Percentiles rank a stretch among this genome's conserved stretches.
Conservation (phyloP, 257 asterid species). For the Petrea volubilis region DNA sequence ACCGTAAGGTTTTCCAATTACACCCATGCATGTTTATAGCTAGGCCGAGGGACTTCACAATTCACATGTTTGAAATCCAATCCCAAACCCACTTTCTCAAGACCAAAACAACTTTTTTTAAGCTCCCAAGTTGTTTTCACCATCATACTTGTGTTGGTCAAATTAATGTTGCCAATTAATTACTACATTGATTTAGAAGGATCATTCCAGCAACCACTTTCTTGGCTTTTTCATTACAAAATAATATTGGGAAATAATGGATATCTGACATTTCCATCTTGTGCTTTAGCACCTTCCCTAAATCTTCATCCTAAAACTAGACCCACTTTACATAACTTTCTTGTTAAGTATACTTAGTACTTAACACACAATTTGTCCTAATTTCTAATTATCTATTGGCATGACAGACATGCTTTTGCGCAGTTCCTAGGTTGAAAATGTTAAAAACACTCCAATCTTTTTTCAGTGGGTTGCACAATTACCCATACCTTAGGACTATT, state of each 20-base stretch:
- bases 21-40: not conserved
- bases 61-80: not conserved
- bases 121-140: constrained; percentile 17
- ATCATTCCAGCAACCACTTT: not conserved
- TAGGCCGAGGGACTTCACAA: not conserved
- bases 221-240: not conserved
- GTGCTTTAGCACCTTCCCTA: constrained; percentile 15
- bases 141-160: constrained; percentile 21
- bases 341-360: constrained; percentile 26
- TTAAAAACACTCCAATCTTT: constrained; percentile 18
- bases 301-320: constrained; percentile 24
- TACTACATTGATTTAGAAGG: not conserved
- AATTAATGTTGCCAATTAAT: constrained; percentile 12
- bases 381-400: constrained; percentile 19
- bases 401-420: constrained; percentile 27
- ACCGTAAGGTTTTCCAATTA: constrained; percentile 14
- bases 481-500: constrained; percentile 24
- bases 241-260: not conserved
- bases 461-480: constrained; percentile 26
- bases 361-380: not conserved
- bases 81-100: not conserved
- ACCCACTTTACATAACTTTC: constrained; percentile 40
- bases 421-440: constrained; percentile 39
- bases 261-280: constrained; percentile 14
- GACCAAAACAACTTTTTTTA: not conserved